Conservation (phyloP, 306 rosid genomes). For the Erythrophleum fordii region DNA sequence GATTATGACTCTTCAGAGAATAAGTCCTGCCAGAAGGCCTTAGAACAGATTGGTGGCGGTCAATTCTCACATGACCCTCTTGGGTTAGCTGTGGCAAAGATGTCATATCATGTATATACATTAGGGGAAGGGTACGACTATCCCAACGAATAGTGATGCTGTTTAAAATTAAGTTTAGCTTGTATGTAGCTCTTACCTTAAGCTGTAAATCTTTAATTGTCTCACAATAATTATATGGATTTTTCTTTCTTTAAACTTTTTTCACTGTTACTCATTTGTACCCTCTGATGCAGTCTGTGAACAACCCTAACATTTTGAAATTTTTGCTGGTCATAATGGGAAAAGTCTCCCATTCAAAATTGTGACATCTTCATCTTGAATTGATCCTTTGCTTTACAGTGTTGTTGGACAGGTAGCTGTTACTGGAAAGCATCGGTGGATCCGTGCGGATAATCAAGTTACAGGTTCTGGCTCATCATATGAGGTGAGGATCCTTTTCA, state of each 20-base stretch:
- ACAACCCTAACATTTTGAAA: not conserved
- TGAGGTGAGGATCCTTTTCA: conserved; percentile 63
- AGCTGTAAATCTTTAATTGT: not conserved
- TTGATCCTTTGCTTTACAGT: conserved; percentile 51
- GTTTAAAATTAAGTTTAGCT: conserved; percentile 18
- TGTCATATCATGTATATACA: conserved; percentile 86
- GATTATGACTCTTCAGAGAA: conserved; percentile 52
- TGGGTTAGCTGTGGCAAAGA: conserved; percentile 86
- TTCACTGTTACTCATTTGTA: not conserved
- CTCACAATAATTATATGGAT: not conserved
- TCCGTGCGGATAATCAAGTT: conserved; percentile 71
- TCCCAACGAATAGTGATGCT: conserved; percentile 21
- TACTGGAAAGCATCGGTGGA: conserved; percentile 89
- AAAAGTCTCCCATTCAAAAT: not conserved
- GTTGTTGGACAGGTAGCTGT: conserved; percentile 93
- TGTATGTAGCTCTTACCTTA: conserved; percentile 21
- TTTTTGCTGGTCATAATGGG: not conserved
- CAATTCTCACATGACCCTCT: conserved; percentile 66
- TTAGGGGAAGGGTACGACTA: conserved; percentile 93
- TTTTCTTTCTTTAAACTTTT: not conserved
- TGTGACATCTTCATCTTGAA: not conserved
- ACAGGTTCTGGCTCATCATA: conserved; percentile 57
- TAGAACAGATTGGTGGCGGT: conserved; percentile 57
- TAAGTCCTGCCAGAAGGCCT: conserved; percentile 53
- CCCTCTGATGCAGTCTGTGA: not conserved